Conservation (phyloP, 108 stramenopile species). For the Parmales sp. region DNA sequence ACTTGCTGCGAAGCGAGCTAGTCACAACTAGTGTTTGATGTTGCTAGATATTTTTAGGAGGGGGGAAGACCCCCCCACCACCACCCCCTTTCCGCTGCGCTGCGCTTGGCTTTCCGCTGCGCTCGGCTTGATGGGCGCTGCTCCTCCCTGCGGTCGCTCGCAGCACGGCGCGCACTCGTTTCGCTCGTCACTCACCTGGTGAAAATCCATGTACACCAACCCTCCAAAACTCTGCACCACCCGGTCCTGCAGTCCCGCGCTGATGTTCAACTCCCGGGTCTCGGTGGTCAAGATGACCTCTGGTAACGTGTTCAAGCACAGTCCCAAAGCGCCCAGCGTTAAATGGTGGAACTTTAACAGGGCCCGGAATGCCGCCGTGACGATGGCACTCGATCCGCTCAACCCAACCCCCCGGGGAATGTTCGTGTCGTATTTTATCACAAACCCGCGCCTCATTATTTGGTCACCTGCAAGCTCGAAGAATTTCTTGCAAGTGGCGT, state of each 20-base stretch:
- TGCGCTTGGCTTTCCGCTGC: too few relatives aligned
- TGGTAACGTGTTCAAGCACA: neutral
- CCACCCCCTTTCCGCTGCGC: too few relatives aligned
- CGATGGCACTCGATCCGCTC: conserved; percentile 24
- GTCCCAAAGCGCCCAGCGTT: neutral
- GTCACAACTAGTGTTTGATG: too few relatives aligned
- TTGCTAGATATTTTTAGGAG: too few relatives aligned
- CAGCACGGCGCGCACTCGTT: too few relatives aligned
- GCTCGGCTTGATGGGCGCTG: too few relatives aligned
- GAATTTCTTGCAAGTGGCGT: conserved; percentile 23
- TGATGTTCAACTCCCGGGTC: conserved; percentile 28
- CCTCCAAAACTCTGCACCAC: conserved; percentile 32
- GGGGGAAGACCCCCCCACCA: too few relatives aligned
- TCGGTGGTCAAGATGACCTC: conserved; percentile 17
- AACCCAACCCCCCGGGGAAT: conserved; percentile 29
- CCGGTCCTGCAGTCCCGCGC: conserved; percentile 30
- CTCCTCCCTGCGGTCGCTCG: too few relatives aligned
- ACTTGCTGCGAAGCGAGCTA: too few relatives aligned
- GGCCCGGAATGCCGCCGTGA: conserved; percentile 19
- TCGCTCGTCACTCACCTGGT: too few relatives aligned
- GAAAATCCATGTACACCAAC: conserved; percentile 29
- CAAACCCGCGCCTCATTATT: conserved; percentile 1
- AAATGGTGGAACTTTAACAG: conserved; percentile 11
- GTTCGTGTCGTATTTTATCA: conserved; percentile 17
- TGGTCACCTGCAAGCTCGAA: neutral